phyloP scores from a whole-genome alignment of 768 basidiomycete genomes.

The Dentipellis fragilis region DNA sequence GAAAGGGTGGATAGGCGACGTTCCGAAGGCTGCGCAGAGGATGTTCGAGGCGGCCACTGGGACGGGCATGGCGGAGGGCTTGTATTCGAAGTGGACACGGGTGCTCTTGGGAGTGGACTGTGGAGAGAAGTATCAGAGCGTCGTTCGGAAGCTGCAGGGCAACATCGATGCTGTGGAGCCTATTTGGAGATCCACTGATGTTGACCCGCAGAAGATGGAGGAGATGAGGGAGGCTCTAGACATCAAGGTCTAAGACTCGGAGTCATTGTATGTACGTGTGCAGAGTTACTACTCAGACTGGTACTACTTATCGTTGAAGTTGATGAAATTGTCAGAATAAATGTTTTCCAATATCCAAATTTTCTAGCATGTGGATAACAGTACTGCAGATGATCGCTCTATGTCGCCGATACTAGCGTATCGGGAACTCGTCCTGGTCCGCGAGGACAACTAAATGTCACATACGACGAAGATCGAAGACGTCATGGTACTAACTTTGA shows the following conservation, averaged over 20 bases:
- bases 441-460: too few relatives aligned
- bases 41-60: neutral
- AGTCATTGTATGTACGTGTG: too few relatives aligned
- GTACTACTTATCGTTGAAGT: too few relatives aligned
- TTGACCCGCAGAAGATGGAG: neutral
- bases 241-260: too few relatives aligned
- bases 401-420: too few relatives aligned
- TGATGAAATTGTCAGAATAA: too few relatives aligned
- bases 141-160: neutral
- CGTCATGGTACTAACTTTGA: too few relatives aligned
- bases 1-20: neutral
- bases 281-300: neutral
- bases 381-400: too few relatives aligned
- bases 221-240: neutral
- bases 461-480: too few relatives aligned
- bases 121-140: neutral
- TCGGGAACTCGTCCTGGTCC: too few relatives aligned
- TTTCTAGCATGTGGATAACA: too few relatives aligned
- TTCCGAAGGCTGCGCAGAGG: neutral
- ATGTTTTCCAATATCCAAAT: too few relatives aligned
- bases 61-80: neutral
- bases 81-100: neutral
- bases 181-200: neutral
- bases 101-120: neutral
- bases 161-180: neutral